phyloP scores from a whole-genome alignment of 176 grass and related monocot genomes.

The Bromus sterilis region DNA sequence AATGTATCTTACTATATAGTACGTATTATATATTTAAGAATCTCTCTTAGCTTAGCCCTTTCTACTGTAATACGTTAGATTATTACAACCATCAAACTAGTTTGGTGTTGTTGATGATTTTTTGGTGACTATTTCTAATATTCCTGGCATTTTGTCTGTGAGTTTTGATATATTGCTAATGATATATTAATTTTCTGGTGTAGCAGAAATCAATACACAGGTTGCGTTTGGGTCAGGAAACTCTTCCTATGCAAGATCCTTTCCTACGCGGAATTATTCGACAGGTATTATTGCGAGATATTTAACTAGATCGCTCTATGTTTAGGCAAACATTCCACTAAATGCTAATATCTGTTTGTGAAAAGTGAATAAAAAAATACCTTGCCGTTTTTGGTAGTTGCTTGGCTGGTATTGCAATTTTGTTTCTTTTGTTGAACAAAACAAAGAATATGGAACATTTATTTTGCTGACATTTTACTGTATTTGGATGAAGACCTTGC shows the following conservation, averaged over 20 bases:
- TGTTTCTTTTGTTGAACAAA: background rate
- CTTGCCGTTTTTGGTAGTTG: background rate
- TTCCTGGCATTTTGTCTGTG: background rate
- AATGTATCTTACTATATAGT: background rate
- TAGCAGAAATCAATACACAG: slow-evolving; percentile 24
- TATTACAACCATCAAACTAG: background rate
- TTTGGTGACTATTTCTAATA: background rate
- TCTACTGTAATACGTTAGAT: background rate
- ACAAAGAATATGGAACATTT: background rate
- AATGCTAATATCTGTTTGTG: background rate
- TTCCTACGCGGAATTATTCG: slow-evolving; percentile 3
- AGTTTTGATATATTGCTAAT: background rate
- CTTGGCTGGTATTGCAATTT: background rate
- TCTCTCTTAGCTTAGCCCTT: background rate
- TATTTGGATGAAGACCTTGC: background rate
- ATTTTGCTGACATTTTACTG: background rate
- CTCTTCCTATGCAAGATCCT: slow-evolving; percentile 40
- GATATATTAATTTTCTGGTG: background rate
- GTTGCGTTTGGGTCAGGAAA: slow-evolving; percentile 62
- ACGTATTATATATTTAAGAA: background rate
- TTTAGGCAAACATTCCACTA: background rate
- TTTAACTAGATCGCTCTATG: slow-evolving; percentile 8
- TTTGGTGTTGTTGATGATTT: background rate
- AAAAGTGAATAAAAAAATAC: slow-evolving; percentile 5
- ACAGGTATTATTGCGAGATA: slow-evolving; percentile 12